Base-by-base conservation (phyloP, 78 protist species). In the Dictyostelium capitatum region DNA sequence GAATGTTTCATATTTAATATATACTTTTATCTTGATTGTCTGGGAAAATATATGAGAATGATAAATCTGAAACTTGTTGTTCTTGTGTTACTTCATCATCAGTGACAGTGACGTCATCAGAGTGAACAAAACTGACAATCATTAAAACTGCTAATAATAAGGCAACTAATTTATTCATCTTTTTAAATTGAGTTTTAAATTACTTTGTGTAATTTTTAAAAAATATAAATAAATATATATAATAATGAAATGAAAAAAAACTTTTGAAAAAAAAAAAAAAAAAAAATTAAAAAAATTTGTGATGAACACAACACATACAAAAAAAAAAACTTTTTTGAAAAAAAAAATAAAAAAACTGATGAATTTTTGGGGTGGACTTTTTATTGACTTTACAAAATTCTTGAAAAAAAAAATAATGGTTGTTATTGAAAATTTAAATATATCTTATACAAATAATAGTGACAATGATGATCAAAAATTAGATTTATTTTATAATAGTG, bases 31-130 rank as follows among this genome's bases (percentile, higher is more conserved):
- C 65, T 85, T 65, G 92, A 54, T 85, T 74, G 64, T 85, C 92
- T 75, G 92, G 92, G 80, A 85, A 85, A 62, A 85, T 85, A 75
- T 85, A 85, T 37, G 92, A 85, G 83, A 85, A 85, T 73, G 92
- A 85, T 19, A 85, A 77, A 75, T 85, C 92, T 9, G 79, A 47
- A 62, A 37, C 25, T 57, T 77, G 78, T 25, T 10, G 37, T 54
- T 54, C 30, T 51, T 30, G 37, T 11, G 62, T 47, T 23, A 73
- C n/a, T 5, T n/a, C 41, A 15, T 64, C 89, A 4, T 70, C 82
- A 53, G 74, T 50, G 25, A 43, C 80, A 17, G 73, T 56, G 15
- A 56, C 65, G 17, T 75, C 92, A 23, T 85, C 92, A 51, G 82
- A 50, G 54, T 51, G 54, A 3, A 77, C 82, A 77, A 32, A 30